phyloP scores from a whole-genome alignment of 208 protist genomes.

The Trypanosomatidae sp. region DNA sequence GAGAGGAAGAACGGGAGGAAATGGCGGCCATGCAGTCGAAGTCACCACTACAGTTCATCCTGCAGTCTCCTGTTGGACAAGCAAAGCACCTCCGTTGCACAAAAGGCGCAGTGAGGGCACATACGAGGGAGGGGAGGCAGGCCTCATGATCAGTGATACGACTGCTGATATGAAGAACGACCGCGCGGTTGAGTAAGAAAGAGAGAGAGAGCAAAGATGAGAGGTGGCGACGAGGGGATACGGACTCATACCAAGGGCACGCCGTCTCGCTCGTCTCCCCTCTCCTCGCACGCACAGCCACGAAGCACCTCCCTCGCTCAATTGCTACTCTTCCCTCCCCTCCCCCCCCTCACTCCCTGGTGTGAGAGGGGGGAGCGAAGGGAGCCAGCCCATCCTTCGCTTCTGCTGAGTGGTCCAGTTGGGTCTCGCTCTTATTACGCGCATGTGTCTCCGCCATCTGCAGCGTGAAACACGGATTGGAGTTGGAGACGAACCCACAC shows the following conservation, averaged over 20 bases:
- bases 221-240: background rate
- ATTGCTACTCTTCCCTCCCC: background rate
- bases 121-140: background rate
- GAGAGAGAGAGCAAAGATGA: background rate
- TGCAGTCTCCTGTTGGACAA: background rate
- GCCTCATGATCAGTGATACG: background rate
- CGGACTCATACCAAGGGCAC: background rate
- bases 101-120: background rate
- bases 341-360: background rate
- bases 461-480: background rate
- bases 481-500: background rate
- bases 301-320: background rate
- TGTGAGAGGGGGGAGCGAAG: background rate
- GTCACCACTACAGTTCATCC: background rate
- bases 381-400: background rate
- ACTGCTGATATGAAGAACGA: background rate
- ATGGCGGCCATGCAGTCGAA: background rate
- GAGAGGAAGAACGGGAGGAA: background rate
- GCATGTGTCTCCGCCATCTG: background rate
- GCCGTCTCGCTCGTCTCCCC: background rate
- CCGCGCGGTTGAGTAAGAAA: background rate
- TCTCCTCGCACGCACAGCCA: background rate
- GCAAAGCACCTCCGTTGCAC: background rate
- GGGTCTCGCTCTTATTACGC: background rate
- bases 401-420: background rate